Conservation (phyloP, 1,139 yeast species). For the Yarrowia galli region DNA sequence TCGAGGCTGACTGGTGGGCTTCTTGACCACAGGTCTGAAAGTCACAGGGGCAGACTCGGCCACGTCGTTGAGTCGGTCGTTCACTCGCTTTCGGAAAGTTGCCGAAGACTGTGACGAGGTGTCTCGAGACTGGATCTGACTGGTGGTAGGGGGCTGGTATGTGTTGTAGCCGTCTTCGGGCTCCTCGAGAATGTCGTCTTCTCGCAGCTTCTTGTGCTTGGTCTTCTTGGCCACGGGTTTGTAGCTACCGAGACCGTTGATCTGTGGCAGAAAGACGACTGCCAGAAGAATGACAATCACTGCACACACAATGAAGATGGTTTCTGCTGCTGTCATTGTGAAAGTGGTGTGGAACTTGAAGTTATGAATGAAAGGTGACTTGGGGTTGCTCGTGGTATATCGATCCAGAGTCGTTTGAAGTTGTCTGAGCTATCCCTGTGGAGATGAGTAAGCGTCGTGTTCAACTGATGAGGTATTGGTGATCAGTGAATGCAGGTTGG, state of each 20-base stretch:
- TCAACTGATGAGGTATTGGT: too few species aligned
- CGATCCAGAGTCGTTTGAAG: too few species aligned
- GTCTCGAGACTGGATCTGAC: conserved; percentile 33
- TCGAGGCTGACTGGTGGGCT: conserved; percentile 18
- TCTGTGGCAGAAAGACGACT: conserved; percentile 17
- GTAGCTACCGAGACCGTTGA: conserved; percentile 33
- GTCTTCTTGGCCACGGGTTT: conserved; percentile 16
- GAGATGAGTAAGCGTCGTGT: too few species aligned
- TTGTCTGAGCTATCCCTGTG: too few species aligned
- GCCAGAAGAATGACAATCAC: conserved; percentile 17
- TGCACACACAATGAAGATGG: conserved; percentile 16
- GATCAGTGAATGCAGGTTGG: too few species aligned
- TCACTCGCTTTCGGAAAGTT: conserved; percentile 24
- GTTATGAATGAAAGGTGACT: too few species aligned
- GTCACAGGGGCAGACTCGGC: conserved; percentile 14
- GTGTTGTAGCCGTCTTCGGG: neutral
- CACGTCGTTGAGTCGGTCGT: conserved; percentile 21
- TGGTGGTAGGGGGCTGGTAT: conserved; percentile 26
- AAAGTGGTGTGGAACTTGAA: too few species aligned
- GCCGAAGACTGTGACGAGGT: neutral
- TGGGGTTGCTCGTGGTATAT: too few species aligned
- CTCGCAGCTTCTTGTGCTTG: neutral
- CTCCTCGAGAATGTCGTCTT: conserved; percentile 10
- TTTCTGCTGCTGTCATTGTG: conserved; percentile 13
- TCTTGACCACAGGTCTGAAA: conserved; percentile 15